phyloP scores from a whole-genome alignment of 345 rosid genomes.

The Orychophragmus violaceus region DNA sequence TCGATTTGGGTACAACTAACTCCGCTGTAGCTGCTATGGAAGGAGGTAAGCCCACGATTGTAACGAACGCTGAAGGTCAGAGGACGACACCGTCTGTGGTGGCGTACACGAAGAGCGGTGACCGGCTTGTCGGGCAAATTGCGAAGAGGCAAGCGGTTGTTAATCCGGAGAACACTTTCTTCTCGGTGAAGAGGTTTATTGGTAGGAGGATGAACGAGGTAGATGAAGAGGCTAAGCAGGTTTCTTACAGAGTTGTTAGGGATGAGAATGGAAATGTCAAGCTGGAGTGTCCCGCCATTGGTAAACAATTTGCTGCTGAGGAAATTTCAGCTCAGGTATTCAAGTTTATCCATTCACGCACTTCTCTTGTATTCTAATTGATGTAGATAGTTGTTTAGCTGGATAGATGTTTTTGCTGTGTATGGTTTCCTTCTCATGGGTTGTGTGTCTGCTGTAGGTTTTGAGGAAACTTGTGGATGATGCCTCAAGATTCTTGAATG shows the following conservation, averaged over 20 bases:
- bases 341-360: background rate
- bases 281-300: conserved; percentile 87
- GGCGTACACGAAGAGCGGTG: conserved; percentile 87
- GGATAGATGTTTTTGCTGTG: background rate
- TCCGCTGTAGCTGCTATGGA: conserved; percentile 99
- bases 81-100: conserved; percentile 97
- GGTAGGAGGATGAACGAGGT: conserved; percentile 98
- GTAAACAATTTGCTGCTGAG: conserved; percentile 92
- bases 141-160: conserved; percentile 97
- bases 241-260: conserved; percentile 71
- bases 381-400: background rate
- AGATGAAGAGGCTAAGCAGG: conserved; percentile 93
- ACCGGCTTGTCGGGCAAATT: conserved; percentile 91
- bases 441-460: conserved; percentile 42
- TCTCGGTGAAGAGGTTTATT: conserved; percentile 95
- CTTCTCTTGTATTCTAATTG: background rate
- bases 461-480: conserved; percentile 96
- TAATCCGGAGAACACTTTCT: conserved; percentile 97
- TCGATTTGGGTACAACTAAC: conserved; percentile 93
- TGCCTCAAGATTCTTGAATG: conserved; percentile 72
- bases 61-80: conserved; percentile 94
- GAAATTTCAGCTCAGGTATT: conserved; percentile 98
- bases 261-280: conserved; percentile 96
- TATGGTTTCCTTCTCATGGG: background rate
- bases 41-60: conserved; percentile 97